Base-by-base conservation (phyloP, 2,329 filamentous ascomycete species). In the Triangularia setosa region DNA sequence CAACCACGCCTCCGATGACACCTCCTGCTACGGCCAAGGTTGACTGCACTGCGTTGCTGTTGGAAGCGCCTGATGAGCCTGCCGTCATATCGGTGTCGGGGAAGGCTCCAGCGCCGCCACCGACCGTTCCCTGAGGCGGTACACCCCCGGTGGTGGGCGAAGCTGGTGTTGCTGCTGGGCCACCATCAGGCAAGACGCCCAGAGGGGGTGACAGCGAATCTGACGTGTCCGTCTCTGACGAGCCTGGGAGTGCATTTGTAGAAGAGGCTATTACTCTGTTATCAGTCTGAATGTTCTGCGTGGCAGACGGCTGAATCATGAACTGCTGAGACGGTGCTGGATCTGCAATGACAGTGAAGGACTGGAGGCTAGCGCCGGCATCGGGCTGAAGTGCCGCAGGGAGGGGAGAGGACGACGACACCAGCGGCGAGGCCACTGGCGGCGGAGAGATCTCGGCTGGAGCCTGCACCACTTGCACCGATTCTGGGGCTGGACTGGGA, bases 1-100 rank as follows among this genome's bases (percentile, higher is more conserved):
- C 74, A 0, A 80, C 78, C 1, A 84, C 71, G 3, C 80, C 80
- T 27, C 83, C 84, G 4, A 84, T 73, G 2, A 84, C 79, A 44
- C 83, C 80, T 9, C 81, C 84, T 1, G 81, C 81, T 53, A 87
- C 77, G 5, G 80, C 79, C 25, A 78, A 73, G 0, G 79, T 79
- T 6, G 74, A 77, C 27, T 73, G 69, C 1, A 72, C 61, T 21
- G 73, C 64, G 66, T 69, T 71, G 67, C 69, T 73, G 25, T 71
- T 69, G 7, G 70, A 48, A 25, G 58, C 63, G 4, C 70, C 65
- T 1, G 69, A 48, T 9, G 70, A 40, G 25, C 65, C 67, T 21
- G 69, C 66, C 1, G 57, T 33, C 27, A 61, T 64, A 24, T 54
- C 64, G 11, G 68, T 65, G 52, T 60, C 62, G 21, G 58, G 21